These are phyloP conservation scores for Microglena sp. DNA, from an alignment of 139 green algal genomes.

Conservation along the genomic window DNA sequence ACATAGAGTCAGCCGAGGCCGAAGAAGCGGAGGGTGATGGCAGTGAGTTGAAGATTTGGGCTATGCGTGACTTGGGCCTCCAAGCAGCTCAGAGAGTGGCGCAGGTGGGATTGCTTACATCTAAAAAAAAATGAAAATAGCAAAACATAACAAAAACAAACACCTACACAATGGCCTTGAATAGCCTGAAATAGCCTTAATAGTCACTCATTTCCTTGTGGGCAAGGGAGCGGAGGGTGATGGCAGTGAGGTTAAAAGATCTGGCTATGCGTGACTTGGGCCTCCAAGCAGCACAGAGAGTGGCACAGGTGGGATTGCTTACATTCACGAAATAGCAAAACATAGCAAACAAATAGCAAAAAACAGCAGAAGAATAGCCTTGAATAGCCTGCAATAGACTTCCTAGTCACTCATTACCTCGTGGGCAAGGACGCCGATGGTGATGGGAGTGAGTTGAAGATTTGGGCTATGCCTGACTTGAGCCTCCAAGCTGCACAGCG, in stretches of 20 bases:
- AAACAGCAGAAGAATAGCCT: too few relatives aligned
- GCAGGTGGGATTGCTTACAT: background rate
- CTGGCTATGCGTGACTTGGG: slow-evolving; percentile 83
- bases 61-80: slow-evolving; percentile 79
- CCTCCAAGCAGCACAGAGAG: slow-evolving; percentile 69
- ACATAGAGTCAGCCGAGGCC: slow-evolving; percentile 47
- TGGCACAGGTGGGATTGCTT: slow-evolving; percentile 13
- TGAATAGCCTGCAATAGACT: too few relatives aligned
- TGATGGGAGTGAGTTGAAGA: slow-evolving; percentile 17
- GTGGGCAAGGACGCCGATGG: slow-evolving; percentile 33
- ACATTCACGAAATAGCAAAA: background rate
- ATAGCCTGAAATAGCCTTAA: too few relatives aligned
- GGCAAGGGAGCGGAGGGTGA: slow-evolving; percentile 29
- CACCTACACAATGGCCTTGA: too few relatives aligned
- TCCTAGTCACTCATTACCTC: too few relatives aligned
- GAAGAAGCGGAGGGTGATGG: slow-evolving; percentile 23
- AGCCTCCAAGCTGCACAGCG: slow-evolving; percentile 76
- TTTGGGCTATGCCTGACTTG: slow-evolving; percentile 80
- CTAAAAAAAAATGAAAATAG: background rate
- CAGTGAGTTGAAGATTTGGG: slow-evolving; percentile 50
- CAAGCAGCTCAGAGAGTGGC: slow-evolving; percentile 68
- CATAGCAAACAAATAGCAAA: background rate
- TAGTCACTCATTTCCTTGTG: too few relatives aligned
- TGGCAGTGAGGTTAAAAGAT: slow-evolving; percentile 29
- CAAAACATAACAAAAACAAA: background rate